A percentile compares a stretch with the other conserved stretches of the same genome.
Evolutionary conservation across 2,329 filamentous ascomycete genomes (phyloP).

Genomic region (Alternaria tenuissima): DNA sequence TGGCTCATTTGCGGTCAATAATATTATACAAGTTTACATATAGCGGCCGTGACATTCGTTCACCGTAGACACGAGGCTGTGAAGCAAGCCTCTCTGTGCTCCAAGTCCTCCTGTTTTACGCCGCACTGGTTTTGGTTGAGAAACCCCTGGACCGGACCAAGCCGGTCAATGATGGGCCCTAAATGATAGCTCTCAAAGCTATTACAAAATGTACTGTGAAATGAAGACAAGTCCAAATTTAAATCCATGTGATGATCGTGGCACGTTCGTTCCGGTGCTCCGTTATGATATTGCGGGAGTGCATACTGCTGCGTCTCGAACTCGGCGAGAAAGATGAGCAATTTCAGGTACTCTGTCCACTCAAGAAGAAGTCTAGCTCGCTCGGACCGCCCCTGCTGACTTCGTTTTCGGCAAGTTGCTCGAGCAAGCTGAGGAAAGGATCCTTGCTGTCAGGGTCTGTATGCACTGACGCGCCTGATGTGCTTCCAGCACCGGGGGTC

Average conservation of each 20-base stretch:
- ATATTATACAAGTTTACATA: constrained; percentile 32
- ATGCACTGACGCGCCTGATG: constrained; percentile 49
- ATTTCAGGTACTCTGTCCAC: constrained; percentile 41
- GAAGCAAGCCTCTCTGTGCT: constrained; percentile 9
- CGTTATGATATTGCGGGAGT: constrained; percentile 6
- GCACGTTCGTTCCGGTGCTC: constrained; percentile 6
- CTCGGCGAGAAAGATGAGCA: constrained; percentile 10
- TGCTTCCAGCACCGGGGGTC: constrained; percentile 56
- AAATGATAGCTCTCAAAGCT: constrained; percentile 21
- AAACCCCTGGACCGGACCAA: constrained; percentile 5
- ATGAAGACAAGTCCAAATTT: constrained; percentile 9
- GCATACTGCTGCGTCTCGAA: neutral
- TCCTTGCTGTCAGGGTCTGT: constrained; percentile 70
- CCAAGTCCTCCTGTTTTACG: constrained; percentile 16
- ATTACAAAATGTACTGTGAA: constrained; percentile 21
- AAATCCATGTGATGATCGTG: constrained; percentile 4
- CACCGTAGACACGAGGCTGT: constrained; percentile 16
- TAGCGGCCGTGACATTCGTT: constrained; percentile 25
- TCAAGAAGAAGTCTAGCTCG: constrained; percentile 81
- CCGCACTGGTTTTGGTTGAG: constrained; percentile 15
- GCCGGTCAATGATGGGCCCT: constrained; percentile 8
- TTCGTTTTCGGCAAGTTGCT: constrained; percentile 85
- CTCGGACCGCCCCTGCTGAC: constrained; percentile 71
- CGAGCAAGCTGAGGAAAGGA: constrained; percentile 79
- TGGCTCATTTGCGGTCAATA: constrained; percentile 15